These are phyloP conservation scores for Monosporozyma yasuniensis DNA, from an alignment of 805 yeast species.

Conservation along the genomic window DNA sequence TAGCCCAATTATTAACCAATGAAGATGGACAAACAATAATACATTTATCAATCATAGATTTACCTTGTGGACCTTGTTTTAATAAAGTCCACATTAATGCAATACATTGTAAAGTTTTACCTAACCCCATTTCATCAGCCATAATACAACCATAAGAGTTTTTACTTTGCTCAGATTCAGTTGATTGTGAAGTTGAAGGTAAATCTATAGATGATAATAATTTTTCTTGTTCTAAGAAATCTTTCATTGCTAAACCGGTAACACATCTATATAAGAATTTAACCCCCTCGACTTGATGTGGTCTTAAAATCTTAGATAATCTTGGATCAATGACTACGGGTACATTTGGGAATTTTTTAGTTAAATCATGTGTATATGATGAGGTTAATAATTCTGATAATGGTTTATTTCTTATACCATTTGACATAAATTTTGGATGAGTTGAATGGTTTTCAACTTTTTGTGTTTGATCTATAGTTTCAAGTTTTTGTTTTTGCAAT, in stretches of 20 bases:
- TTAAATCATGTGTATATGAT: constrained; percentile 35
- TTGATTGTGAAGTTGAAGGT: neutral
- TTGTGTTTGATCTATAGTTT: constrained; percentile 10
- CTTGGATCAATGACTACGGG: constrained; percentile 95
- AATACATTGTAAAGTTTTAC: constrained; percentile 84
- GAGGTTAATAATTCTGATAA: constrained; percentile 57
- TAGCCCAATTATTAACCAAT: constrained; percentile 93
- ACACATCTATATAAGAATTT: constrained; percentile 85
- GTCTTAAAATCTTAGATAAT: constrained; percentile 74
- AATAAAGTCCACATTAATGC: constrained; percentile 87
- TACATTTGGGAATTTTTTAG: constrained; percentile 62
- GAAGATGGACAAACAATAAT: constrained; percentile 94
- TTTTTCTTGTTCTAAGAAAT: constrained; percentile 24
- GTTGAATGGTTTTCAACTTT: constrained; percentile 12
- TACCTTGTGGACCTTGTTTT: constrained; percentile 77
- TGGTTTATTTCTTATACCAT: constrained; percentile 42
- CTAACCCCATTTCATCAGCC: constrained; percentile 98
- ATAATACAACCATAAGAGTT: constrained; percentile 81
- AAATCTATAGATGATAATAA: constrained; percentile 2
- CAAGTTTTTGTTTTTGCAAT: constrained; percentile 6
- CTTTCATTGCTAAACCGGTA: constrained; percentile 58
- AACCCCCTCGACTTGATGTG: constrained; percentile 96
- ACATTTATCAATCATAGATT: constrained; percentile 76
- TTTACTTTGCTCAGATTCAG: neutral
- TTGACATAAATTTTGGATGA: constrained; percentile 27